These are phyloP conservation scores for Clarkia xantiana DNA, from an alignment of 345 rosid species.

Conservation along the genomic window DNA sequence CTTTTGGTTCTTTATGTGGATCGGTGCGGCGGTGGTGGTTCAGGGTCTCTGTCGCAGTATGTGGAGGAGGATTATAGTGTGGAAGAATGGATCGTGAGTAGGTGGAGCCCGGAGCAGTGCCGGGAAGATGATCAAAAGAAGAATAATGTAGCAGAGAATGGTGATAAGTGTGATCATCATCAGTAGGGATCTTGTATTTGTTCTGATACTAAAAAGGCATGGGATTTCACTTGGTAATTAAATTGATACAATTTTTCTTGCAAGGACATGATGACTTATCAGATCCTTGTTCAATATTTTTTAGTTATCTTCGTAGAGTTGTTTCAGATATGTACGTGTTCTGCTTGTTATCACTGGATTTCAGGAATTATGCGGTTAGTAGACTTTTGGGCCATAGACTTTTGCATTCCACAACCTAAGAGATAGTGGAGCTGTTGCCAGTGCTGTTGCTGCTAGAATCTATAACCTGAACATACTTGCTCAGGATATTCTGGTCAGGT, in stretches of 20 bases:
- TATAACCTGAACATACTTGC: conserved; percentile 82
- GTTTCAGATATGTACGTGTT: no score
- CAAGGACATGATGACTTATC: neutral
- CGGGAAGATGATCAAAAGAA: conserved; percentile 25
- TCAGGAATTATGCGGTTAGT: no score
- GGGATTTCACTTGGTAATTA: no score
- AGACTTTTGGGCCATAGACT: no score
- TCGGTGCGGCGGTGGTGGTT: conserved; percentile 20
- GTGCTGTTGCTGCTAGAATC: conserved; percentile 66
- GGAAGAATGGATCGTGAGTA: conserved; percentile 37
- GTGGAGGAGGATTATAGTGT: conserved; percentile 27
- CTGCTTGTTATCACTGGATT: no score
- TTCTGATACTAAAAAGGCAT: no score
- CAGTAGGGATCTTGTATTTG: no score
- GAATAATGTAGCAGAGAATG: no score
- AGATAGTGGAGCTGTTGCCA: conserved; percentile 90
- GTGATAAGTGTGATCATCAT: no score
- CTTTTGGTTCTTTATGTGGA: conserved; percentile 35
- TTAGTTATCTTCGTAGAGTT: neutral
- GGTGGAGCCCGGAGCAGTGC: conserved; percentile 59
- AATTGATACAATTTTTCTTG: neutral
- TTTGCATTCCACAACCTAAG: conserved; percentile 44
- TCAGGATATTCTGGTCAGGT: conserved; percentile 75
- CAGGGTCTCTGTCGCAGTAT: conserved; percentile 19
- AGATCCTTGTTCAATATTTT: neutral